Base-by-base conservation (phyloP, 805 yeast species). In the Metschnikowia noctiluminum region DNA sequence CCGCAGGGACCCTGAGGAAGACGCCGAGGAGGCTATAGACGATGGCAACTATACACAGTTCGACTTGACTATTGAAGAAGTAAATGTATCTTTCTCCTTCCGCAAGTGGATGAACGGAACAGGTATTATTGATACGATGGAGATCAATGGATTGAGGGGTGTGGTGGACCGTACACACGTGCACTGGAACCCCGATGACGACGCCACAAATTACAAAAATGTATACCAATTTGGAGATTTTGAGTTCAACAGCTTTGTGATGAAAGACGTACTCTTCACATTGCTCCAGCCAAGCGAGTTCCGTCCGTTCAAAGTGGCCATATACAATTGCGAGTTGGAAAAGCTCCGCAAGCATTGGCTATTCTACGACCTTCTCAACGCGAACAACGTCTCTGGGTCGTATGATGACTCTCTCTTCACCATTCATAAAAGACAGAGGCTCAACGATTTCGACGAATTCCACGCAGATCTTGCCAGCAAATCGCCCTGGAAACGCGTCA, bases 11-110 rank as follows among this genome's bases (percentile, higher is more conserved):
- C 7, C 21, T 26, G 34, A 27, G 7, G 49, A 38, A 12, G 35
- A 38, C 13, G 43, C 34, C 38, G 64, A 58, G 26, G 76, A 69
- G 28, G 69, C 69, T 16, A 47, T 40, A 15, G 96, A 87, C 58
- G 96, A 90, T 62, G 98, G 97, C 1, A 94, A 94, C 66, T 94
- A 91, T 66, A 92, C 99, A 0, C 99, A 94, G 64, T 94, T 85
- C 64, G 99, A 94, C 65, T 65, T 94, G 36, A 88, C 96, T 0
- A 86, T 94, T 13, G 96, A 92, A 50, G 87, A 86, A 56, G 84
- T 91, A 11, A 84, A 85, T 45, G 79, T 94, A 0, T 83, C 96
- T 1, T 69, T 94, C 14, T 87, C 95, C 11, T 81, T 94, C 56
- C 74, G 80, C 45, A 89, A 89, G 60, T 94, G 97, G 95, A 70